Percentiles rank a stretch among this genome's conserved stretches.
Conservation (phyloP, 2,329 filamentous ascomycete species). For the Fusarium sp. region DNA sequence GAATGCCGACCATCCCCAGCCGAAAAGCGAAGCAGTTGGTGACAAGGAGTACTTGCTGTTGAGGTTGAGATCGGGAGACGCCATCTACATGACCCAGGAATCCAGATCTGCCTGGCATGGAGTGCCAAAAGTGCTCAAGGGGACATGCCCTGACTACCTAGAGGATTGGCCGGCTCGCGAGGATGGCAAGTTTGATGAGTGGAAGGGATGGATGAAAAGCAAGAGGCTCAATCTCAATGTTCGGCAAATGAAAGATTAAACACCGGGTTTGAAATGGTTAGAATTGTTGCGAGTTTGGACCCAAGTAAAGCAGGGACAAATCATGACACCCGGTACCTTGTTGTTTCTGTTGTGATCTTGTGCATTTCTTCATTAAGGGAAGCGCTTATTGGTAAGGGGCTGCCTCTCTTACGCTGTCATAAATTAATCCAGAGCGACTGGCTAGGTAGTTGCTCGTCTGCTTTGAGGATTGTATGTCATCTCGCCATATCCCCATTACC, state of each 20-base stretch:
- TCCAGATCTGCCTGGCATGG: slow-evolving; percentile 95
- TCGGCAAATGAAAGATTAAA: slow-evolving; percentile 81
- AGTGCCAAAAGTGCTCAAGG: slow-evolving; percentile 85
- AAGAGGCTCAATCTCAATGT: slow-evolving; percentile 95
- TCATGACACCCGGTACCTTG: background rate
- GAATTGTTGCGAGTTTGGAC: background rate
- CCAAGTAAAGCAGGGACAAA: background rate
- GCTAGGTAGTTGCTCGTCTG: background rate
- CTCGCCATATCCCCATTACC: background rate
- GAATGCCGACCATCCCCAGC: slow-evolving; percentile 49
- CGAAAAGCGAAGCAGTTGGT: slow-evolving; percentile 35
- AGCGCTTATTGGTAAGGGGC: background rate
- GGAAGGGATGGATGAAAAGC: slow-evolving; percentile 87
- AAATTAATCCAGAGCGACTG: background rate
- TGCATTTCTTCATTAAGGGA: background rate
- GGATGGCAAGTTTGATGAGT: slow-evolving; percentile 69
- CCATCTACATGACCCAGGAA: slow-evolving; percentile 86
- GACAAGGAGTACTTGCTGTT: slow-evolving; percentile 68
- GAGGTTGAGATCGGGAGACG: slow-evolving; percentile 85
- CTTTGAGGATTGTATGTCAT: background rate
- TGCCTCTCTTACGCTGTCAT: slow-evolving; percentile 5
- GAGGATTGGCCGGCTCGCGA: slow-evolving; percentile 75
- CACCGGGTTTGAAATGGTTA: background rate
- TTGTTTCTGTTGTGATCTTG: background rate
- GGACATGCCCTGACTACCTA: slow-evolving; percentile 82